These are phyloP conservation scores for Podospora comata DNA, from an alignment of 495 filamentous ascomycete genomes.

Conservation along the genomic window DNA sequence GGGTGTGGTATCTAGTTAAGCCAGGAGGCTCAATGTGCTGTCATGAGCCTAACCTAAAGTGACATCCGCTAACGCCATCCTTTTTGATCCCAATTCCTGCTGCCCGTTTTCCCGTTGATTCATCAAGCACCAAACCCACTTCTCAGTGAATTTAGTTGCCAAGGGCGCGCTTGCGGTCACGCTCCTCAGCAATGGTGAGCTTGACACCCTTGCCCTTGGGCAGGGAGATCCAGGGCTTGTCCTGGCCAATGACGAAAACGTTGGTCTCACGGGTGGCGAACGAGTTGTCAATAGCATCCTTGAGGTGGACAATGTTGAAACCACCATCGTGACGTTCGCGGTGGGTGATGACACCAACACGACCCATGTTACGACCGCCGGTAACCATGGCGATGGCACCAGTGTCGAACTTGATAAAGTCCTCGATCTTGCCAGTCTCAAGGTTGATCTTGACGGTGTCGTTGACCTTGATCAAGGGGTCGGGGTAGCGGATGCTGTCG, in stretches of 20 bases:
- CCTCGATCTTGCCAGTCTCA: conserved; percentile 90
- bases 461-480: conserved; percentile 97
- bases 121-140: conserved; percentile 1
- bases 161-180: conserved; percentile 86
- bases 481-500: conserved; percentile 92
- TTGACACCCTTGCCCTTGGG: conserved; percentile 99
- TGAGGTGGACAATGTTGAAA: conserved; percentile 99
- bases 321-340: conserved; percentile 99
- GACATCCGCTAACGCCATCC: conserved; percentile 36
- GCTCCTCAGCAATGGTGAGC: conserved; percentile 96
- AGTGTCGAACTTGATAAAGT: conserved; percentile 96
- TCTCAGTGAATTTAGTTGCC: conserved; percentile 52
- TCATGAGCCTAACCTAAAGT: conserved; percentile 26
- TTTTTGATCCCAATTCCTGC: conserved; percentile 25
- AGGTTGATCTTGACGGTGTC: conserved; percentile 99
- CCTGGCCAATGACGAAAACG: conserved; percentile 95
- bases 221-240: conserved; percentile 98
- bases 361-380: conserved; percentile 99
- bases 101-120: conserved; percentile 17
- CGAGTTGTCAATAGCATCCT: conserved; percentile 98
- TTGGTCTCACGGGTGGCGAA: conserved; percentile 98
- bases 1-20: conserved; percentile 25
- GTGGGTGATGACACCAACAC: conserved; percentile 99
- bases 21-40: conserved; percentile 17
- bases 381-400: conserved; percentile 96